Evolutionary conservation across 352 stramenopile species (phyloP), one percentile per base, ranked within the genome.

Genomic region (Phytophthora europaea): DNA sequence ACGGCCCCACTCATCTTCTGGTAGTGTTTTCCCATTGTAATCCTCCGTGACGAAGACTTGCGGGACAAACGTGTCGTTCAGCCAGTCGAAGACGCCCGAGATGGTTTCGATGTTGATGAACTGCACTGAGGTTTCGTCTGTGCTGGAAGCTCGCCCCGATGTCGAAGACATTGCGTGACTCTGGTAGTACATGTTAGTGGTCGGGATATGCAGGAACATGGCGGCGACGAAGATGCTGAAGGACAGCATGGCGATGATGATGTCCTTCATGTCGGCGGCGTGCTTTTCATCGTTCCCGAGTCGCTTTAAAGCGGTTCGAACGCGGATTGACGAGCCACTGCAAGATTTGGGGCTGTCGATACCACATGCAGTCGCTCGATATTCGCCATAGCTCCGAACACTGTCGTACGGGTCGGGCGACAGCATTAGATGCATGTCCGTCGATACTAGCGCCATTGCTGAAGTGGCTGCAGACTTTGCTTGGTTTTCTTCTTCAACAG

Each of bases 181-280:
- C 22, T 85, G 80, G 47, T 76, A 57, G 65, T 74, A 85, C 34
- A 87, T 73, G 6, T 33, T 63, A 12, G 66, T 67, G 7, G 80
- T 75, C 33, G 79, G 80, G 28, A 87, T 71, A 64, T 87, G 80
- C 13, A 75, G 28, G 56, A 83, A 86, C 59, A 86, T 78, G 63
- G 83, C 82, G 8, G 61, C 65, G 6, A 88, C 61, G 53, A 87
- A 87, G 34, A 85, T 53, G 20, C 51, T 50, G 45, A 89, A 80
- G 53, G 72, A 83, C n/a, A 78, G 16, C 4, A 85, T 50, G 16
- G 79, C 59, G 59, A 78, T 52, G n/a, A 66, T 47, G 12, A 90
- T 84, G 4, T 73, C 57, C 22, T 85, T 54, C 20, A 83, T 48
- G 34, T 73, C 75, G 6, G 53, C 38, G 34, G 70, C 76, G 71